A percentile compares a stretch with the other conserved stretches of the same genome.
Evolutionary conservation across 2,329 filamentous ascomycete species (phyloP).

Genomic region (Hirsutella rhossiliensis): DNA sequence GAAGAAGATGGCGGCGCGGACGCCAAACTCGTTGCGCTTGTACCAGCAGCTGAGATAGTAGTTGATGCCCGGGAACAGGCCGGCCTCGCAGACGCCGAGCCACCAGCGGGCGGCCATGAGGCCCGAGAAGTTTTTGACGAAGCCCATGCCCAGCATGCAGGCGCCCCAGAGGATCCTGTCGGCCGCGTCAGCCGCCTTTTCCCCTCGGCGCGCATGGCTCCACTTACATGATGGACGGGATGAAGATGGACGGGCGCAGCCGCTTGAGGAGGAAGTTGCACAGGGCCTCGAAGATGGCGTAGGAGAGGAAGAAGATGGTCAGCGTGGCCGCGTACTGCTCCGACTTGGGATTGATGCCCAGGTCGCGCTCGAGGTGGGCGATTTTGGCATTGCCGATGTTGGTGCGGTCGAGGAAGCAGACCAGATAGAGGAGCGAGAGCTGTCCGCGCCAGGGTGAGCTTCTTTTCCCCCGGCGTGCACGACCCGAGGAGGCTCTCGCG

Average conservation of each 20-base stretch:
- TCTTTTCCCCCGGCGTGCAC: no score
- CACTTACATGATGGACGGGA: constrained; percentile 65
- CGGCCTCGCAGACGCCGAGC: constrained; percentile 62
- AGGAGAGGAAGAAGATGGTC: constrained; percentile 80
- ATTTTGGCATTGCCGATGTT: constrained; percentile 34
- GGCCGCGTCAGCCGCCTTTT: constrained; percentile 13
- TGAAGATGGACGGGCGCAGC: constrained; percentile 64
- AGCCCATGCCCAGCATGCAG: constrained; percentile 58
- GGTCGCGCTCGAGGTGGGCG: constrained; percentile 2
- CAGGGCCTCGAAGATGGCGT: constrained; percentile 64
- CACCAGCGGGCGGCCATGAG: constrained; percentile 59
- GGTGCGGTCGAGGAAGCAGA: constrained; percentile 64
- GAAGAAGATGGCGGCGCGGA: constrained; percentile 75
- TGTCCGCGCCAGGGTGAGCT: constrained; percentile 9
- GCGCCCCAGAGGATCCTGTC: constrained; percentile 50
- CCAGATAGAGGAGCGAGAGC: constrained; percentile 60
- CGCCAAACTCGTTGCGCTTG: constrained; percentile 63
- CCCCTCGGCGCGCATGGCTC: no score
- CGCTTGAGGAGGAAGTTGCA: constrained; percentile 74
- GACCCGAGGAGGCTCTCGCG: background rate
- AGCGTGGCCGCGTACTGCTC: constrained; percentile 62
- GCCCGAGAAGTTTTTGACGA: constrained; percentile 49
- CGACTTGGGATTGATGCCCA: constrained; percentile 47
- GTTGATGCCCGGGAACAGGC: constrained; percentile 64
- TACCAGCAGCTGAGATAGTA: constrained; percentile 84